Evolutionary conservation across 2,329 filamentous ascomycete species (phyloP).

Genomic region (Claviceps citrina): DNA sequence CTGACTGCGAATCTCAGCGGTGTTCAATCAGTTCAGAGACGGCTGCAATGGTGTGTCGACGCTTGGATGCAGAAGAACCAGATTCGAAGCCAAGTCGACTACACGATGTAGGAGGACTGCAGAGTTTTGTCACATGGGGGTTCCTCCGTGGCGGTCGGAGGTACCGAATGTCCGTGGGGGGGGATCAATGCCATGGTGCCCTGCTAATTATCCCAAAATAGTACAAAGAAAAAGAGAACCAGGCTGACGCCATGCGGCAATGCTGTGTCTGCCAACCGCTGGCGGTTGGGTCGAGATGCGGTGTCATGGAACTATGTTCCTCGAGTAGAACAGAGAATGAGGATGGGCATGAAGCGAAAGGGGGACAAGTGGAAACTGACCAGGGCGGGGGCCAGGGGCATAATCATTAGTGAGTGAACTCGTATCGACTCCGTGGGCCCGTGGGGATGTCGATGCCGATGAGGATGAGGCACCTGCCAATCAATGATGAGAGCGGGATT

Average conservation of each 20-base stretch:
- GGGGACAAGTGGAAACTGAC: no score
- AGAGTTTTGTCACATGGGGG: no score
- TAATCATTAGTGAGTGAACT: background rate
- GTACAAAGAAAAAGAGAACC: no score
- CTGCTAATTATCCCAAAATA: no score
- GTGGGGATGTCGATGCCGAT: no score
- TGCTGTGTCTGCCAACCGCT: background rate
- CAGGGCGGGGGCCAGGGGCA: background rate
- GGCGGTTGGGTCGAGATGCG: background rate
- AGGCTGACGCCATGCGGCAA: background rate
- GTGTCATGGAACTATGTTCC: background rate
- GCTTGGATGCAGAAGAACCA: conserved; percentile 2
- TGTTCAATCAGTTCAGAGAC: conserved; percentile 1
- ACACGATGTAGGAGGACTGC: background rate
- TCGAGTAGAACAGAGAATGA: no score
- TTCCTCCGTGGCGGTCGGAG: no score
- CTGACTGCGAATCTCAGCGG: background rate
- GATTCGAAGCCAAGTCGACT: conserved; percentile 1
- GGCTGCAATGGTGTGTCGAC: conserved; percentile 1
- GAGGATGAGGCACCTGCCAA: background rate
- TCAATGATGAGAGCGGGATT: background rate
- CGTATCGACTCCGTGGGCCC: background rate
- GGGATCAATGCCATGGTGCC: no score
- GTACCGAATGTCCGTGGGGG: no score
- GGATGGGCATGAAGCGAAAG: no score